Base-by-base conservation (phyloP, 148 eudicot genomes). In the Amaranthus hypochondriacus region DNA sequence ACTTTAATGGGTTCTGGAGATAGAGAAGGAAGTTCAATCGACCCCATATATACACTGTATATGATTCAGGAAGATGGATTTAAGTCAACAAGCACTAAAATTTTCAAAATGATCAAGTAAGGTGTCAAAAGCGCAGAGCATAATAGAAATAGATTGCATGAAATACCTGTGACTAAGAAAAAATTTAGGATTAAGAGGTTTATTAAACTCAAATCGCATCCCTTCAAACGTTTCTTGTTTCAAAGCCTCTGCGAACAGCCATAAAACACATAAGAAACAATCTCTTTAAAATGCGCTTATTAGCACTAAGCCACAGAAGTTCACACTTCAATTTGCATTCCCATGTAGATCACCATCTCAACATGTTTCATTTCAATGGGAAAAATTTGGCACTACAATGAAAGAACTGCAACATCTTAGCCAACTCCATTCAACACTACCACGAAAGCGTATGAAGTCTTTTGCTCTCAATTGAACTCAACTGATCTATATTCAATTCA, bases 191-290 rank as follows among this genome's bases (percentile, higher is more conserved):
- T 81, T 92, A 68, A 95, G 89, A 64, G 90, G 92, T 87, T 85
- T 95, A 5, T 87, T 87, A 64, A 88, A 95, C 79, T 95, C 99
- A 81, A 95, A 86, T n/a, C 97, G 97, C 86, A 90, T 76, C 73
- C 99, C 99, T 80, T 95, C 99, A 81, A 95, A 95, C 42, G 81
- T 83, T 72, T 95, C 99, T 13, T 97, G 99, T 91, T 95, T 95
- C 74, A 95, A 75, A 70, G 96, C 87, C 92, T 92, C 99, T 95
- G 94, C 76, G 66, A 81, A 55, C 55, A 67, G 63, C 51, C 15
- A 62, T 56, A 12, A 46, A n/a, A 46, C 59, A 42, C 12, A 65
- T 9, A 5, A 13, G 56, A n/a, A n/a, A n/a, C n/a, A n/a, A n/a
- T n/a, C n/a, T n/a, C n/a, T n/a, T n/a, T n/a, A n/a, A n/a, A n/a